Percentiles rank a stretch among this genome's conserved stretches.
Conservation (phyloP, 345 rosid genomes). For the Citrus mangshanensis region DNA sequence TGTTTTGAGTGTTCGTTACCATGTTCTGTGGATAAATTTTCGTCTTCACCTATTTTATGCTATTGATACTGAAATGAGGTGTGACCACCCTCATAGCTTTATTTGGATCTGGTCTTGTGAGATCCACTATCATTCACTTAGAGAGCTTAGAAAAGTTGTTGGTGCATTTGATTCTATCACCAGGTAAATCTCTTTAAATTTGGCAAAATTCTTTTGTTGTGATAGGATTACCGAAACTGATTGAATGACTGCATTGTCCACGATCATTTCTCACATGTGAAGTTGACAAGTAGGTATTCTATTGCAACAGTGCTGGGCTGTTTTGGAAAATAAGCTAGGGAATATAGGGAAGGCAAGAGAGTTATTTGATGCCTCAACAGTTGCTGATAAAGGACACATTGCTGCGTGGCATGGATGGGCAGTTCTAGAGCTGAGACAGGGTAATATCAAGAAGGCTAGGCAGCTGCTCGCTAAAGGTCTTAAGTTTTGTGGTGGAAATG, state of each 20-base stretch:
- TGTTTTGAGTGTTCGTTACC: background rate
- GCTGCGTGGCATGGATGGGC: slow-evolving; percentile 99
- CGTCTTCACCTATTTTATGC: background rate
- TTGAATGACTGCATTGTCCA: background rate
- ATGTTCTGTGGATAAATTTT: background rate
- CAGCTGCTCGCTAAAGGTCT: slow-evolving; percentile 87
- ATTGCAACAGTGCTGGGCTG: slow-evolving; percentile 92
- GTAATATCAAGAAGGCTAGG: slow-evolving; percentile 89
- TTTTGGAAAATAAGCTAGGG: slow-evolving; percentile 79
- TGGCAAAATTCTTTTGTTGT: background rate
- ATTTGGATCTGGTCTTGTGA: background rate
- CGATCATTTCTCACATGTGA: background rate
- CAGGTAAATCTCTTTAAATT: background rate
- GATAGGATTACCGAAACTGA: background rate
- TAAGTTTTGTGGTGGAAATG: slow-evolving; percentile 82
- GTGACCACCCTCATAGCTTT: background rate
- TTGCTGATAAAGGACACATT: slow-evolving; percentile 83
- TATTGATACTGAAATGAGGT: background rate
- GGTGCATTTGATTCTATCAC: background rate
- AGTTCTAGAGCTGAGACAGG: slow-evolving; percentile 85
- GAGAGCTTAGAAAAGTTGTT: background rate
- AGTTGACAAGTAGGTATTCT: slow-evolving; percentile 14
- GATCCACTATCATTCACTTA: background rate
- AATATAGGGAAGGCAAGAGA: slow-evolving; percentile 86
- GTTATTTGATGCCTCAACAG: slow-evolving; percentile 92